Base-by-base conservation (phyloP, 352 stramenopile species). In the Pythium rhizo-oryzae region DNA sequence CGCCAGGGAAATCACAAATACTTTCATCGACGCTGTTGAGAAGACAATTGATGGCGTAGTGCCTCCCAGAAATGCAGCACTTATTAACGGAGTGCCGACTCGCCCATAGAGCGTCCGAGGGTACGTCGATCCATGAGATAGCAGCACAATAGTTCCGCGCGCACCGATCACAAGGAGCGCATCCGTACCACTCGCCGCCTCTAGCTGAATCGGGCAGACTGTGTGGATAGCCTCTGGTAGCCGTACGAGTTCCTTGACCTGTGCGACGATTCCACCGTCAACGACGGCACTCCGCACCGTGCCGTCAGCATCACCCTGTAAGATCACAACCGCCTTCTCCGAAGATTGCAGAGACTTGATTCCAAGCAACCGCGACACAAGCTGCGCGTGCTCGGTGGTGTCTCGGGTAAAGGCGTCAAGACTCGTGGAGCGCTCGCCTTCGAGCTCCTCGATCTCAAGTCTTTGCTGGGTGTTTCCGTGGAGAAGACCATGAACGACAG, bases 341-440 rank as follows among this genome's bases (percentile, higher is more conserved):
- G 56, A 19, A 54, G 44, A 5, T 66, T 33, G 2, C 6, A 6
- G 28, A 33, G 44, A 7, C 54, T 39, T 39, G 9, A 28, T 43
- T 8, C 12, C 53, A 49, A 88, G 72, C 55, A 91, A 60, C 41
- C 57, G 67, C 9, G 54, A 37, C 28, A 84, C 33, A 5, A 88
- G 37, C 21, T 18, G 30, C n/a, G 47, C 7, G 66, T 33, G 16
- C 71, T 59, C 19, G n/a, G 15, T 1, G 8, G 8, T 24, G 8
- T 50, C n/a, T 24, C 64, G 4, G 12, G 70, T 75, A 28, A 78
- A 25, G 13, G 41, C 41, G 1, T 8, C 11, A n/a, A 77, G 53
- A 30, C 73, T 80, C 44, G 80, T 90, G 7, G 83, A 87, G n/a
- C 87, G 82, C 23, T 93, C 80, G 2, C 75, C 85, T 71, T 93